A percentile compares a stretch with the other conserved stretches of the same genome.
Conservation (phyloP, 2,329 filamentous ascomycete genomes). For the Leptographium radiaticola region DNA sequence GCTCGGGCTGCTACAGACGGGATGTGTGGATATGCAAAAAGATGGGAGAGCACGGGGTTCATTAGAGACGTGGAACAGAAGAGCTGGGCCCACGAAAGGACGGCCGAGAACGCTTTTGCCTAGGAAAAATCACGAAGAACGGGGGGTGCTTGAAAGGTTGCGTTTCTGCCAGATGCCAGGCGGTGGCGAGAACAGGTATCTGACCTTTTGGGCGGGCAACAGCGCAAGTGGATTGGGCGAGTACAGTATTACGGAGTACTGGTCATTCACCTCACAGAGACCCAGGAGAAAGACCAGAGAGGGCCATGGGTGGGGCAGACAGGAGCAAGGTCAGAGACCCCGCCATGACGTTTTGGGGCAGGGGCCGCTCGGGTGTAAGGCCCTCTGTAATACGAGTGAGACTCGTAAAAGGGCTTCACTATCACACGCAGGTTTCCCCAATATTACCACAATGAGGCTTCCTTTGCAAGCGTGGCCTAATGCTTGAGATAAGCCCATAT, state of each 20-base stretch:
- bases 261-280: too few species aligned
- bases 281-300: not conserved
- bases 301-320: not conserved
- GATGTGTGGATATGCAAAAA: too few species aligned
- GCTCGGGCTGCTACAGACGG: not conserved
- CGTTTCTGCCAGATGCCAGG: not conserved
- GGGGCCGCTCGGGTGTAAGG: not conserved
- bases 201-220: not conserved
- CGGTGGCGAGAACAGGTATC: not conserved
- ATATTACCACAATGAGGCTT: too few species aligned
- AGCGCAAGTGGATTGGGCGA: not conserved
- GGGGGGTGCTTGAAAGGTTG: not conserved
- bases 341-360: conserved; percentile 3
- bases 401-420: too few species aligned
- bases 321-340: not conserved
- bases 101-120: too few species aligned
- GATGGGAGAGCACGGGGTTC: too few species aligned
- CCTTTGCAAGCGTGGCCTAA: not conserved
- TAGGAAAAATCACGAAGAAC: too few species aligned
- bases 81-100: too few species aligned
- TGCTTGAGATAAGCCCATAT: too few species aligned
- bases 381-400: not conserved
- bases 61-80: too few species aligned
- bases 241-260: too few species aligned
- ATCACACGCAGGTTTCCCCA: too few species aligned